These are phyloP conservation scores for Periglandula ipomoeae DNA, from an alignment of 2,329 filamentous ascomycete genomes.

Conservation along the genomic window DNA sequence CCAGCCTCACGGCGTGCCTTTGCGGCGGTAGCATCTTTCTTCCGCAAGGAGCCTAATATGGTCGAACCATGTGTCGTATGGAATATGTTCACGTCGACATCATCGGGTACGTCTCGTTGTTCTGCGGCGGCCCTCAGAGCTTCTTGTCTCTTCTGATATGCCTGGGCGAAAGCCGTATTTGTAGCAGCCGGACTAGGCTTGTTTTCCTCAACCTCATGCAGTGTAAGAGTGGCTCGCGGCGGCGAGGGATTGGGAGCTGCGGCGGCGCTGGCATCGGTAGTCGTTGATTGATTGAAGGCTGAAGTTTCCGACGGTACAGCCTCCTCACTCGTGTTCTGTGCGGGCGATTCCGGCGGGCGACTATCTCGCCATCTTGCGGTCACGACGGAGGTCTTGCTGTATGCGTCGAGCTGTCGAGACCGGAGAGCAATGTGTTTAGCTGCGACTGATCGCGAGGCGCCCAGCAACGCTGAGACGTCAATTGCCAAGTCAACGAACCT, in stretches of 20 bases:
- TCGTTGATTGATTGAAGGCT: background rate
- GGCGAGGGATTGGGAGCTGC: background rate
- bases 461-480: conserved; percentile 61
- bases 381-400: conserved; percentile 37
- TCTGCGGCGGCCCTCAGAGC: conserved; percentile 10
- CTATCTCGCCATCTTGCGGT: conserved; percentile 23
- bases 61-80: conserved; percentile 36
- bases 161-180: conserved; percentile 2
- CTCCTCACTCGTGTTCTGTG: background rate
- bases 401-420: conserved; percentile 42
- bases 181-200: background rate
- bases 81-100: conserved; percentile 38
- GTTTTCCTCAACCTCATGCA: background rate
- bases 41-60: conserved; percentile 30
- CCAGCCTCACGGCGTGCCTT: conserved; percentile 8
- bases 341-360: background rate
- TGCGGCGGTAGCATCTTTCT: conserved; percentile 12
- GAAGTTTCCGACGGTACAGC: background rate
- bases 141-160: conserved; percentile 8
- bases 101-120: conserved; percentile 27
- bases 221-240: background rate
- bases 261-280: background rate
- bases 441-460: conserved; percentile 60
- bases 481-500: conserved; percentile 55
- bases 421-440: conserved; percentile 52